Base-by-base conservation (phyloP, 2,329 filamentous ascomycete species). In the Tolypocladium guangdongense region DNA sequence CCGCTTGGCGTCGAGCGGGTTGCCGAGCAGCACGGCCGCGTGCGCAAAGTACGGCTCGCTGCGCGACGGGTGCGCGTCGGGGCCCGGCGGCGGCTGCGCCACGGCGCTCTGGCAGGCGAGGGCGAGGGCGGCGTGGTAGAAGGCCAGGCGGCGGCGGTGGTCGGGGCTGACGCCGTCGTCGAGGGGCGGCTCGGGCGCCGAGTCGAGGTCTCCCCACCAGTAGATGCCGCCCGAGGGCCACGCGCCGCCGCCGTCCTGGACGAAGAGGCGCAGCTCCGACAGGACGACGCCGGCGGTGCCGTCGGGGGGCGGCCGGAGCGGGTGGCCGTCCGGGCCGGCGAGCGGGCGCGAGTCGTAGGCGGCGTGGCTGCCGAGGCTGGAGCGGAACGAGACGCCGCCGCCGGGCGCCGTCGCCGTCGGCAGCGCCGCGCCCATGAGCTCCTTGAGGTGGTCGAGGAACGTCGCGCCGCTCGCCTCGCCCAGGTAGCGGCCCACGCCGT, bases 391-490 rank as follows among this genome's bases (percentile, higher is more conserved):
- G 12, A 38, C 54, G 47, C 58, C 56, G 11, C 56, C 57, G 41
- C 41, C 47, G 22, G 35, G 46, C 10, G 55, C 43, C 27, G 52
- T 36, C 27, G 55, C 50, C 24, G 36, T 53, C n/a, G 55, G 55
- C 27, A 56, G 27, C 41, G 45, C 55, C 14, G 55, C 52, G 39
- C 63, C 62, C 64, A 78, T 74, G 55, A 78, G 72, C 50, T 70
- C 69, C 56, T 78, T 78, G 43, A 78, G 61, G 20, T 72, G 65
- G 54, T 78, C 75, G 6, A 78, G 68, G 52, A 78, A 78, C 1
- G 71, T 75, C 12, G 74, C 73, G 18, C 74, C 75, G 24, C 75
- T 77, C 8, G 75, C 77, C 59, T 73, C 73, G 39, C 76, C 76
- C 2, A 76, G 68, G 58, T 74, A 78, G 14, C 74, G 71, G 1